Evolutionary conservation across 305 asterid genomes (phyloP), one percentile per base, ranked within the genome.

Genomic region (Fraxinus floribunda): DNA sequence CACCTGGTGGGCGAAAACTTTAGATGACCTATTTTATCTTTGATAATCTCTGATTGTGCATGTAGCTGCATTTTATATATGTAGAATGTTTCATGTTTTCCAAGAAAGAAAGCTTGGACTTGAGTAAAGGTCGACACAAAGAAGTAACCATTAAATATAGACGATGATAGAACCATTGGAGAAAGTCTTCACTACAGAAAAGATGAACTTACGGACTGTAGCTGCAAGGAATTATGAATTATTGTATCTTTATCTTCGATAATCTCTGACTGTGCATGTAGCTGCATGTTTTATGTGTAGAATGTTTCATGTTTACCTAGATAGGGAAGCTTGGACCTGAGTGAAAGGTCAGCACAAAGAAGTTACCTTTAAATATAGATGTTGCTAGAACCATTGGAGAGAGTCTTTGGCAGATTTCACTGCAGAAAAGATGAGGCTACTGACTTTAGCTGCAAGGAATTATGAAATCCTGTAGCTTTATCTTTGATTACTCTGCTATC

Each of bases 251-350:
- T 64, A 64, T 64, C 72, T 64, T 64, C 4, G 7, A 64, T 22
- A 8, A 20, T 62, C 72, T 64, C 35, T 22, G 34, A 62, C 16
- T 22, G 32, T 24, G 32, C 72, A 64, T 64, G 72, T 64, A 64
- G 35, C n/a, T 64, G 16, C n/a, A 24, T 20, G 30, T 26, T 26
- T 22, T 64, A 20, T 64, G 24, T 9, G 15, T 24, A 7, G 72
- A 24, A 9, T 9, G 32, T 64, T 64, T 64, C n/a, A 24, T 64
- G 72, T 26, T 3, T 64, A 7, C 35, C 72, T 2, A 64, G 72
- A 64, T 62, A 64, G n/a, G 72, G 29, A 64, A 62, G 71, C 71
- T 62, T 62, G 71, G 71, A 62, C 30, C 24, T 62, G 71, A 62
- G 70, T 20, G 29, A 20, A 8, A 62, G 34, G 10, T 62, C 30